Evolutionary conservation across 2,329 filamentous ascomycete genomes (phyloP), one percentile per base, ranked within the genome.

Genomic region (Camptophora hylomeconis): DNA sequence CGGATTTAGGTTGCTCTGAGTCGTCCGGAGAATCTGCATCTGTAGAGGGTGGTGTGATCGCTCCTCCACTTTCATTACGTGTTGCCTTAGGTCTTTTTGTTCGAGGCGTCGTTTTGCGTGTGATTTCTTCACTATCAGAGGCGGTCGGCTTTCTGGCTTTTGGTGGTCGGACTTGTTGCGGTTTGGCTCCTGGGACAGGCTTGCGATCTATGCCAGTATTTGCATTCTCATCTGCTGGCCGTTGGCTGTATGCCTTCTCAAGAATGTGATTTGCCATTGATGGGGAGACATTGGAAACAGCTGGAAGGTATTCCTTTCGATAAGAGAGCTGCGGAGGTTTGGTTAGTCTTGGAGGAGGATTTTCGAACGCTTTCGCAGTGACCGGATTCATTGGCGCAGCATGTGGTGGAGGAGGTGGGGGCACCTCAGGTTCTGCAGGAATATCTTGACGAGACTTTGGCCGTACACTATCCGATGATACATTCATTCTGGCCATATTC

Each of bases 21-120:
- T 52, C 56, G 19, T 65, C 62, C 7, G 59, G 58, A 3, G 60
- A 60, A 5, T 58, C 58, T 5, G 58, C 62, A n/a, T 64, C 62
- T 4, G 57, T 60, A 15, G 58, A 64, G 15, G 50, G 57, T 12
- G 63, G 49, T 18, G 63, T 61, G 33, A 65, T 53, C 38, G 50
- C 55, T 48, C 47, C 53, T 52, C 34, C 46, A 44, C 40, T 54
- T 53, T 46, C 35, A 35, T 39, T 47, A 40, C 29, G 48, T 33
- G 31, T 46, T 37, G 31, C 36, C 20, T 33, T 39, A 13, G 31
- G 31, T 14, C 32, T 33, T 32, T 21, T 36, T n/a, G 34, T 29
- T 10, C 10, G 21, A 5, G 21, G 14, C n/a, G 18, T 17, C 18
- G 22, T 17, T 12, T 16, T 26, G 13, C 3, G 9, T 5, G 3